Evolutionary conservation across 345 rosid genomes (phyloP).

Genomic region (Sonneratia caseolaris): DNA sequence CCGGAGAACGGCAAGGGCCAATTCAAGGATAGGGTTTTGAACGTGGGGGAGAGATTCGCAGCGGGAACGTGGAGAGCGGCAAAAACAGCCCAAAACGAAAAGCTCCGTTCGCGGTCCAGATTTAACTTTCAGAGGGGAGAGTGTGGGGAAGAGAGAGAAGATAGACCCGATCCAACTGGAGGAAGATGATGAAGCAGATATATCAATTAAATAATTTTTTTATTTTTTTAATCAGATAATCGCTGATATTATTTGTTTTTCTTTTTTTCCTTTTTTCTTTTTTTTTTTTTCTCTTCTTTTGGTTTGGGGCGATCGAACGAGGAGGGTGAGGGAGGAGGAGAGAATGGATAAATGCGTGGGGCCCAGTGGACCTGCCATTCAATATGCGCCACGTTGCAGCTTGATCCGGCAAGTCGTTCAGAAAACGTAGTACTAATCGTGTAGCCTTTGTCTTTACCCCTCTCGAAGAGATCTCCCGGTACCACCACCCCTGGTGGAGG

Average conservation of each 20-base stretch:
- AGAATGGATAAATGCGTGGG: not conserved
- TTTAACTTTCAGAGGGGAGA: conserved; percentile 10
- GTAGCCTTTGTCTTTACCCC: no score
- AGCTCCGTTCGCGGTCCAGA: conserved; percentile 11
- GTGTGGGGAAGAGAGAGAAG: conserved; percentile 1
- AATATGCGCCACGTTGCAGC: no score
- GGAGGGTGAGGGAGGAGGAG: not conserved
- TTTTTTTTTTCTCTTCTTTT: no score
- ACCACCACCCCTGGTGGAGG: no score
- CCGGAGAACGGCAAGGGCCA: not conserved
- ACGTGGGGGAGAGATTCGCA: conserved; percentile 6
- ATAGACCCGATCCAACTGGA: conserved; percentile 4
- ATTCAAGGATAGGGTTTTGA: conserved; percentile 14
- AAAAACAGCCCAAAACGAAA: conserved; percentile 5
- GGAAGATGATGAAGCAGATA: not conserved
- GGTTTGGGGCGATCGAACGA: not conserved
- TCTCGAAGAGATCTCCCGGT: no score
- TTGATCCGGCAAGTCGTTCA: no score
- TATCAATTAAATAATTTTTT: not conserved
- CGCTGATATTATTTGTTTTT: not conserved
- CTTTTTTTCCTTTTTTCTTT: not conserved
- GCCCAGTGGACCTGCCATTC: not conserved
- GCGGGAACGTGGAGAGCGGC: conserved; percentile 18
- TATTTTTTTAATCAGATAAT: not conserved
- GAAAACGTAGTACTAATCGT: no score